Evolutionary conservation across 768 basidiomycete species (phyloP).

Genomic region (Rhizopogon rudus): DNA sequence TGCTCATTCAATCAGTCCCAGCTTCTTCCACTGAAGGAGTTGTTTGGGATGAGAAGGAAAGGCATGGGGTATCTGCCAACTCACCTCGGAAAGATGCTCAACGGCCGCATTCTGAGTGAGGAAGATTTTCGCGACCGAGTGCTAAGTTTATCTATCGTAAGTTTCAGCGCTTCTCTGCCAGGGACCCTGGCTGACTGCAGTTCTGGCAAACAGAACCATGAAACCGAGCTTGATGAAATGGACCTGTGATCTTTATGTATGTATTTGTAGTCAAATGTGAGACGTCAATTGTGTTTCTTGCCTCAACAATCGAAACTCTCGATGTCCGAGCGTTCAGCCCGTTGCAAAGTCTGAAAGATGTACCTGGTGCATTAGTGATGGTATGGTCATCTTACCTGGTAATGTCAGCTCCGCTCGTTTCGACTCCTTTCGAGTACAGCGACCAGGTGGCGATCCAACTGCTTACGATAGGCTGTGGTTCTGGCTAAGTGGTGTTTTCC

Average conservation of each 20-base stretch:
- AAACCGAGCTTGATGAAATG: background rate
- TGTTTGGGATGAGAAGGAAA: slow-evolving; percentile 36
- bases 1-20: slow-evolving; percentile 7
- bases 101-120: slow-evolving; percentile 18
- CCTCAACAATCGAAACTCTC: too few species aligned
- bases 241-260: background rate
- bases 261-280: background rate
- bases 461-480: slow-evolving; percentile 95
- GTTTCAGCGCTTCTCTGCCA: background rate
- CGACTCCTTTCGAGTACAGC: slow-evolving; percentile 66
- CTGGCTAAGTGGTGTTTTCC: slow-evolving; percentile 38
- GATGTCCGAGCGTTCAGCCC: too few species aligned
- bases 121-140: slow-evolving; percentile 18
- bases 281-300: too few species aligned
- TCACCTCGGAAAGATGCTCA: slow-evolving; percentile 37
- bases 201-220: background rate
- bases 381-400: slow-evolving; percentile 49
- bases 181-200: background rate
- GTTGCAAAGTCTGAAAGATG: too few species aligned
- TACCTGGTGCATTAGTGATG: too few species aligned
- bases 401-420: slow-evolving; percentile 57
- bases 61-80: slow-evolving; percentile 31
- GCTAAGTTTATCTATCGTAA: background rate
- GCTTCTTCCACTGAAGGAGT: slow-evolving; percentile 21
- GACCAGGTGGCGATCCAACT: slow-evolving; percentile 52